Conservation (phyloP, 2,329 filamentous ascomycete genomes). For the Ophiostoma sp. region DNA sequence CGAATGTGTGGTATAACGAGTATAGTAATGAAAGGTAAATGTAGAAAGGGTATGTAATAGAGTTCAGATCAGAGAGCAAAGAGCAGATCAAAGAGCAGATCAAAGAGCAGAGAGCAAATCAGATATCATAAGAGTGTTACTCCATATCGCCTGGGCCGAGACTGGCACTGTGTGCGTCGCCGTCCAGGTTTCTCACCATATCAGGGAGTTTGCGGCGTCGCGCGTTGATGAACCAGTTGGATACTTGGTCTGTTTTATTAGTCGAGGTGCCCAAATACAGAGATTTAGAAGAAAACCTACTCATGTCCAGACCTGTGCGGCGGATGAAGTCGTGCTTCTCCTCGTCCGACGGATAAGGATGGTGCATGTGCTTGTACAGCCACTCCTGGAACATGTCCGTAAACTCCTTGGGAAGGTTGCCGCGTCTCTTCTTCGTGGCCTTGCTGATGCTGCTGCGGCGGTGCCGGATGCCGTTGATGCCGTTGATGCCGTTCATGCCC, state of each 20-base stretch:
- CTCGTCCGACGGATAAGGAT: conserved; percentile 83
- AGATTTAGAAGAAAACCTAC: conserved; percentile 41
- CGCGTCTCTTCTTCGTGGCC: conserved; percentile 55
- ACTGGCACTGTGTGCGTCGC: conserved; percentile 35
- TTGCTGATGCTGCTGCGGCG: conserved; percentile 29
- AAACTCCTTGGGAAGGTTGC: conserved; percentile 85
- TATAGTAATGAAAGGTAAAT: not conserved
- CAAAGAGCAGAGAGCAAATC: not conserved
- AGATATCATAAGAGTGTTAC: not conserved
- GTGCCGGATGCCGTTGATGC: not conserved
- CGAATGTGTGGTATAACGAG: conserved; percentile 4
- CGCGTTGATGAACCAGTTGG: conserved; percentile 78
- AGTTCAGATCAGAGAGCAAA: not conserved
- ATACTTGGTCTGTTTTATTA: conserved; percentile 56
- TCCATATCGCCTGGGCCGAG: not conserved
- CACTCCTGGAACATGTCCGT: conserved; percentile 75
- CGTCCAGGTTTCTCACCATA: conserved; percentile 52
- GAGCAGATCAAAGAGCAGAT: not conserved
- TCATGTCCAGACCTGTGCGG: conserved; percentile 71
- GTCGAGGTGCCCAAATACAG: conserved; percentile 13
- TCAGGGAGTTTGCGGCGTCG: conserved; percentile 59
- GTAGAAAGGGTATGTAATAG: not conserved
- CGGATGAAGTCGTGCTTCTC: conserved; percentile 78
- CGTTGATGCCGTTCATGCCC: not conserved
- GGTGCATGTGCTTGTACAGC: conserved; percentile 70